phyloP scores from a whole-genome alignment of 225 moss, liverwort and hornwort genomes.

The Climacium dendroides region DNA sequence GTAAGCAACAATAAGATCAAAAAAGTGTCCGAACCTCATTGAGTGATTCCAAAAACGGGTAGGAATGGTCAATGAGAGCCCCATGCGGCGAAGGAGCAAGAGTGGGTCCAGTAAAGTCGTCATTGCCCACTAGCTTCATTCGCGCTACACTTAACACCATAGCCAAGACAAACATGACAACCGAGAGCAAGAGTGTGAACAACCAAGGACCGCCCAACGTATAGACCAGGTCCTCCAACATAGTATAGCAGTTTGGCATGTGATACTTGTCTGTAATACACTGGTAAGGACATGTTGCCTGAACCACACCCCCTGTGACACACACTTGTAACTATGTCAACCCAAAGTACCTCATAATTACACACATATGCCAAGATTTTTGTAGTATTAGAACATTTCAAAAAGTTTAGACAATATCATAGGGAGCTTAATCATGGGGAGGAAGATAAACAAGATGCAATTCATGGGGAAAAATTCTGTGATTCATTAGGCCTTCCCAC shows the following conservation, averaged over 20 bases:
- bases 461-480: not conserved
- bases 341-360: not conserved
- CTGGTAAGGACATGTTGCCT: conserved; percentile 56
- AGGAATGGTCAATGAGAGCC: conserved; percentile 81
- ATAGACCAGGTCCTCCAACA: conserved; percentile 82
- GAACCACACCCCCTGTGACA: conserved; percentile 67
- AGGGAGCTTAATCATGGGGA: not conserved
- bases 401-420: not conserved
- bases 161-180: conserved; percentile 73
- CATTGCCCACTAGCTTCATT: conserved; percentile 86
- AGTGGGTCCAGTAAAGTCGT: conserved; percentile 92
- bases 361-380: not conserved
- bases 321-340: not conserved
- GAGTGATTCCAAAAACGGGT: conserved; percentile 87
- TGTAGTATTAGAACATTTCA: not conserved
- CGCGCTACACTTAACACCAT: conserved; percentile 93
- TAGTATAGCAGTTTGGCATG: conserved; percentile 94
- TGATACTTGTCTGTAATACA: conserved; percentile 78
- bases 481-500: not conserved
- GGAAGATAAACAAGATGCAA: not conserved
- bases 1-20: not conserved
- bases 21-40: conserved; percentile 59
- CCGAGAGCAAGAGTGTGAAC: conserved; percentile 74
- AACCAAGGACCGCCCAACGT: conserved; percentile 87
- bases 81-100: conserved; percentile 60